These are phyloP conservation scores for Heterobasidion parviporum DNA, from an alignment of 1,284 basidiomycete species.

Conservation along the genomic window DNA sequence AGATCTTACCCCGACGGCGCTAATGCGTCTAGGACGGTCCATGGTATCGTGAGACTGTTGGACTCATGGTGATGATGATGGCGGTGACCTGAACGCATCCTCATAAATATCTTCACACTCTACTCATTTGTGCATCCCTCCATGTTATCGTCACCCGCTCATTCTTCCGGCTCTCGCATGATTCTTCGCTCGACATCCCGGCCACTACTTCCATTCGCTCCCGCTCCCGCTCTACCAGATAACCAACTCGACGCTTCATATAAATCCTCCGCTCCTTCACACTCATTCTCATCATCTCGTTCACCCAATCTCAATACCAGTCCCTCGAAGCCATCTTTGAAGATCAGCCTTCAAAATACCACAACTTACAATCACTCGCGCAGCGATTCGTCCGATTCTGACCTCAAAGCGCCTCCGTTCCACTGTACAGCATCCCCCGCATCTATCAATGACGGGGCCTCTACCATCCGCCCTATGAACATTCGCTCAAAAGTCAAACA, in stretches of 20 bases:
- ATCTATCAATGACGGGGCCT: neutral
- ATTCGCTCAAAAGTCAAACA: conserved; percentile 8
- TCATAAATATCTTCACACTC: neutral
- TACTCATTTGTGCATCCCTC: neutral
- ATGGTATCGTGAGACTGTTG: neutral
- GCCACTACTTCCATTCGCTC: neutral
- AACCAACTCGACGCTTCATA: neutral
- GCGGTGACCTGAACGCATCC: neutral
- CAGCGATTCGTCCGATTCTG: neutral
- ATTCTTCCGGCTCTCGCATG: neutral
- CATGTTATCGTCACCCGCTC: neutral
- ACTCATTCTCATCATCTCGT: neutral
- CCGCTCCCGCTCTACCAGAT: neutral
- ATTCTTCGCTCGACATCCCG: conserved; percentile 1
- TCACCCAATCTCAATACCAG: neutral
- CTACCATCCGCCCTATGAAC: conserved; percentile 5
- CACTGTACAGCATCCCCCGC: neutral
- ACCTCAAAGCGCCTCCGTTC: neutral
- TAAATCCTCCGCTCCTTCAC: neutral
- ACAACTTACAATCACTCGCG: neutral
- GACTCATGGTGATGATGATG: neutral
- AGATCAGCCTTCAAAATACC: neutral
- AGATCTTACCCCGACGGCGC: neutral
- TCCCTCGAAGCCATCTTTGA: neutral
- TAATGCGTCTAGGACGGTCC: neutral